These are phyloP conservation scores for Exserohilum rostratum DNA, from an alignment of 2,329 filamentous ascomycete genomes.

Conservation along the genomic window DNA sequence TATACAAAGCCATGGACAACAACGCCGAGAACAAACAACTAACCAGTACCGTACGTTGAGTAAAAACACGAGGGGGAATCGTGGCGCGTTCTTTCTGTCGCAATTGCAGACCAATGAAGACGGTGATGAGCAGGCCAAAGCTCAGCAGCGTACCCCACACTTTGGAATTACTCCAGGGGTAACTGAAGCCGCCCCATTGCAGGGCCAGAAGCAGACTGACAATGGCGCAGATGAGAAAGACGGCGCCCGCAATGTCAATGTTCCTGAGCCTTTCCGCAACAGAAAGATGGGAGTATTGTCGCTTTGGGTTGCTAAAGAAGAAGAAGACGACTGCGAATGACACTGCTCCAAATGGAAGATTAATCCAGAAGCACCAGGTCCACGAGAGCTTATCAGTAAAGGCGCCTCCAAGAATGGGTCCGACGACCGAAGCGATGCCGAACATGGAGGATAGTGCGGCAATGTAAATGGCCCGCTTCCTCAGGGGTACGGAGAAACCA, in stretches of 20 bases:
- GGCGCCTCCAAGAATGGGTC: conserved; percentile 52
- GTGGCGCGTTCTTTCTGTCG: conserved; percentile 39
- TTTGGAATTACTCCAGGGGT: conserved; percentile 56
- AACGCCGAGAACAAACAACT: conserved; percentile 44
- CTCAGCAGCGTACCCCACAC: conserved; percentile 59
- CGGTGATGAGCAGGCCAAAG: conserved; percentile 54
- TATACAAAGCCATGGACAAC: conserved; percentile 48
- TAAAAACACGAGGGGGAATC: conserved; percentile 41
- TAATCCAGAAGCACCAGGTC: conserved; percentile 51
- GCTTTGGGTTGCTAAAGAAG: conserved; percentile 39
- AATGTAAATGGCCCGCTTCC: conserved; percentile 52
- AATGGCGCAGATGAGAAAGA: conserved; percentile 43
- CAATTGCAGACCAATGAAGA: conserved; percentile 50
- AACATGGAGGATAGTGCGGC: conserved; percentile 48
- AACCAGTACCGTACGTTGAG: conserved; percentile 43
- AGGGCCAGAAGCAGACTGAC: conserved; percentile 43
- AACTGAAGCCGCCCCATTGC: conserved; percentile 51
- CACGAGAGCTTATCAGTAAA: conserved; percentile 50
- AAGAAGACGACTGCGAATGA: conserved; percentile 41
- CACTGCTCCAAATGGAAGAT: conserved; percentile 52
- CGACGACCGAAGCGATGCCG: conserved; percentile 49
- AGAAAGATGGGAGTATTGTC: conserved; percentile 34
- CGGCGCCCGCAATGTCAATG: conserved; percentile 42
- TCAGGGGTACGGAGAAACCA: conserved; percentile 50
- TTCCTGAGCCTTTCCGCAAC: conserved; percentile 46